Evolutionary conservation across 371 early-diverging fungal species (phyloP), one percentile per base, ranked within the genome.

Genomic region (Rhizopus stolonifer): DNA sequence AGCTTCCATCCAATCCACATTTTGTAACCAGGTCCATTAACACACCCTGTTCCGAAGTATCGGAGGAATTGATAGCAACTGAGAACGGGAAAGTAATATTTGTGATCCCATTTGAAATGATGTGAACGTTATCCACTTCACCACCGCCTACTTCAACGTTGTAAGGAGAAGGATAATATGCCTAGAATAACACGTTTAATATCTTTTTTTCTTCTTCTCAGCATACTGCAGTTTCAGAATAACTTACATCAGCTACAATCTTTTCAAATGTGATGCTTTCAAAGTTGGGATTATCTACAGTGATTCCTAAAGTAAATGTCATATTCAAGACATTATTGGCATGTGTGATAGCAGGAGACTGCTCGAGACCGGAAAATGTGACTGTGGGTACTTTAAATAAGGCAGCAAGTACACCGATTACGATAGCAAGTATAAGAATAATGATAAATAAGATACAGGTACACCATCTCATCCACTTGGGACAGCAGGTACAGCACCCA

Each of bases 261-360:
- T 69, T 66, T 23, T 74, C 70, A 47, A 83, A 83, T 9, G 75
- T 75, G 42, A 81, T 65, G 14, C 79, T 69, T 52, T 75, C 64
- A 45, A 80, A 65, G 49, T 83, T 83, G 18, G 70, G 81, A 55
- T 83, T 83, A 29, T 69, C 38, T 44, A 83, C 79, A 17, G 56
- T 58, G 26, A 83, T 80, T 42, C 67, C 54, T 3, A 77, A 39
- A 40, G 50, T 58, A 39, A 70, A 67, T 8, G 54, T 65, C 29
- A 70, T 70, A 24, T 44, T 63, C 43, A 72, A 47, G 5, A 52
- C 49, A 40, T 51, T 45, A n/a, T 53, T 40, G 0, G 40, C 14
- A 4, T 36, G 45, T 38, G 53, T 14, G 22, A 45, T 29, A 7
- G 21, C 26, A 13, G 74, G 73, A 13, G 65, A 55, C 9, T 60